phyloP scores from a whole-genome alignment of 805 yeast genomes.

The Teunomyces aglyptinius region DNA sequence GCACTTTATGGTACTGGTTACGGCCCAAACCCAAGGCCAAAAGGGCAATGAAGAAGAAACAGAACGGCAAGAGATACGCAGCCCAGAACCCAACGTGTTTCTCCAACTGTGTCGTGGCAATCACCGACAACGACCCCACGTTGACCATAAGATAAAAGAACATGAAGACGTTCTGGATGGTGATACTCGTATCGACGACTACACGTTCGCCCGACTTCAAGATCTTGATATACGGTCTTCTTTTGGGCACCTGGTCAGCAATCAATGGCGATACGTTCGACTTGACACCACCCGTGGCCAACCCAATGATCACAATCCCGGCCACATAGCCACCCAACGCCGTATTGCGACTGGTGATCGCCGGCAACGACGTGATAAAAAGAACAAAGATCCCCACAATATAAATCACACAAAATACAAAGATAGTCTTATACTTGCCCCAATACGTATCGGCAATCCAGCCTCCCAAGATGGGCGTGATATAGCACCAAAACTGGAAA shows the following conservation, averaged over 20 bases:
- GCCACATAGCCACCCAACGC: slow-evolving; percentile 62
- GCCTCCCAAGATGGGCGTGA: slow-evolving; percentile 76
- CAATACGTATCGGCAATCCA: slow-evolving; percentile 67
- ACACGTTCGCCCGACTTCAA: slow-evolving; percentile 39
- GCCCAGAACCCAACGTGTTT: slow-evolving; percentile 66
- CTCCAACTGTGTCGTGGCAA: slow-evolving; percentile 76
- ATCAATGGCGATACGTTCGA: slow-evolving; percentile 73
- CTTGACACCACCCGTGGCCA: slow-evolving; percentile 80
- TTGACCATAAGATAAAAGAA: slow-evolving; percentile 73
- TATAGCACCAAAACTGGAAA: slow-evolving; percentile 78
- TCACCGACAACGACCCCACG: slow-evolving; percentile 67
- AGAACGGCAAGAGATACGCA: slow-evolving; percentile 70
- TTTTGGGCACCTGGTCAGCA: slow-evolving; percentile 49
- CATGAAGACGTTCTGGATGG: slow-evolving; percentile 72
- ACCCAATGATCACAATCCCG: slow-evolving; percentile 58
- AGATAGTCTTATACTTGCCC: slow-evolving; percentile 70
- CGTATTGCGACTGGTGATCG: slow-evolving; percentile 46
- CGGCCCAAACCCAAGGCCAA: slow-evolving; percentile 51
- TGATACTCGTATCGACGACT: slow-evolving; percentile 57
- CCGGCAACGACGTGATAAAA: slow-evolving; percentile 67
- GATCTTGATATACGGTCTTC: slow-evolving; percentile 33
- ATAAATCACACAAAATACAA: slow-evolving; percentile 57
- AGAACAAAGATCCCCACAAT: slow-evolving; percentile 60
- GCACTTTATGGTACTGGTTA: slow-evolving; percentile 53
- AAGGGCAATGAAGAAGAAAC: slow-evolving; percentile 53